Base-by-base conservation (phyloP, 2,329 filamentous ascomycete genomes). In the Aureobasidium melanogenum region DNA sequence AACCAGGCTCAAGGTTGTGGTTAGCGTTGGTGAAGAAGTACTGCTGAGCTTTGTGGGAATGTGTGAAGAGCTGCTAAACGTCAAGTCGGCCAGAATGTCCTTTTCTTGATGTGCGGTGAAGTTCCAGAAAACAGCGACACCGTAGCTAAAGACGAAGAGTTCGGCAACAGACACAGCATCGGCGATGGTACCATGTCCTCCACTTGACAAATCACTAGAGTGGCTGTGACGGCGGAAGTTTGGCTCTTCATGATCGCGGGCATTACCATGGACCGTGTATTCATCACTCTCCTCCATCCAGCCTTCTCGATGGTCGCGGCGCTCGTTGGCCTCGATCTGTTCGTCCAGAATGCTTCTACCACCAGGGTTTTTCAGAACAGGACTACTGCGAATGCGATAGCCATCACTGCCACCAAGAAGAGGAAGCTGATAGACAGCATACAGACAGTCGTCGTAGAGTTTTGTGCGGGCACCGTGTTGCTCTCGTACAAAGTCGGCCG, bases 101-200 rank as follows among this genome's bases (percentile, higher is more conserved):
- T 96, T 97, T 73, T 99, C 94, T 72, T 99, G 94, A 66, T 88
- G 84, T 73, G 96, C 92, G 12, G 90, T 93, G 68, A 99, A 97
- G 73, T 99, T 99, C 94, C 94, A 99, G 72, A 99, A 96, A 5
- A 99, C 94, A 0, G 94, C 93, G 0, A 99, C 93, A 22, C 94
- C 94, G 70, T 99, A 99, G 17, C 89, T 93, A 74, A 95, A 97
- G 68, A 99, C 88, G 71, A 96, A 97, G 84, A 97, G 90, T 75
- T 99, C 94, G 44, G 90, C 93, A 70, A 96, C 91, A 61, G 86
- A 82, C 69, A 93, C 86, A 38, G 87, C 84, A 70, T 91, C 85
- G 6, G 88, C 83, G 0, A 83, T 83, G 26, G 90, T 80, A 30
- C 84, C 81, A 9, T 70, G 69, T 39, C 67, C 65, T 10, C 71